phyloP scores from a whole-genome alignment of 768 basidiomycete species.

The Lepiota brunneoincarnata region DNA sequence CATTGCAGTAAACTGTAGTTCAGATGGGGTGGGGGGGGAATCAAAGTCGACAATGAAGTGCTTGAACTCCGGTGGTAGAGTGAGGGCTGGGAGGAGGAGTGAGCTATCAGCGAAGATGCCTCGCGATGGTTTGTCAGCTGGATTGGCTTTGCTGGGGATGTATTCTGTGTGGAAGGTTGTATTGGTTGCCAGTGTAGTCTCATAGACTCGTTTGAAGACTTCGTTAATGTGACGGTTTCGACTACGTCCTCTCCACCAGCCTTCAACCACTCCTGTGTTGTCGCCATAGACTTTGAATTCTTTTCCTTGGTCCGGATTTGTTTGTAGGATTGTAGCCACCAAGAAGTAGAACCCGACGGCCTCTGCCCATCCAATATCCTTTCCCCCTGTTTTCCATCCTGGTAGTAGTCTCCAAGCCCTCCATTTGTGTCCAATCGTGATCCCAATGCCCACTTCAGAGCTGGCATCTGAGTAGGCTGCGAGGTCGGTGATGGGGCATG shows the following conservation, averaged over 20 bases:
- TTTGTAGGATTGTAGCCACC: constrained; percentile 12
- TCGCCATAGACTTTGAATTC: constrained; percentile 26
- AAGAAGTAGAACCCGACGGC: constrained; percentile 38
- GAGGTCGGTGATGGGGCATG: constrained; percentile 20
- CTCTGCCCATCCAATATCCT: constrained; percentile 47
- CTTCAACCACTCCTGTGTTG: constrained; percentile 32
- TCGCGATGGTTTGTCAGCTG: constrained; percentile 27
- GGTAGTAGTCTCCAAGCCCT: constrained; percentile 29
- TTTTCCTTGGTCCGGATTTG: neutral
- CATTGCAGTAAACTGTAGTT: neutral
- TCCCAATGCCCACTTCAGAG: constrained; percentile 25
- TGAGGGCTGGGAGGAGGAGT: constrained; percentile 11
- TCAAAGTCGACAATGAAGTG: neutral
- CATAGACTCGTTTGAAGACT: constrained; percentile 24
- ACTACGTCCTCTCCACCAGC: constrained; percentile 34
- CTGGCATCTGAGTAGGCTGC: constrained; percentile 38
- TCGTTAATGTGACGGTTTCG: constrained; percentile 23
- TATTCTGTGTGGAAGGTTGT: constrained; percentile 21
- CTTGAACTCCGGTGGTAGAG: neutral
- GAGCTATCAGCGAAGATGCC: constrained; percentile 16
- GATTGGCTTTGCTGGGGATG: constrained; percentile 25
- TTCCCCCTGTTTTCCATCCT: constrained; percentile 25
- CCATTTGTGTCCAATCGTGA: constrained; percentile 27
- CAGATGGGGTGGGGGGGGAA: constrained; percentile 6
- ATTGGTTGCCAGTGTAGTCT: neutral